Evolutionary conservation across 2,329 filamentous ascomycete genomes (phyloP), one percentile per base, ranked within the genome.

Genomic region (Diaporthe destruens): DNA sequence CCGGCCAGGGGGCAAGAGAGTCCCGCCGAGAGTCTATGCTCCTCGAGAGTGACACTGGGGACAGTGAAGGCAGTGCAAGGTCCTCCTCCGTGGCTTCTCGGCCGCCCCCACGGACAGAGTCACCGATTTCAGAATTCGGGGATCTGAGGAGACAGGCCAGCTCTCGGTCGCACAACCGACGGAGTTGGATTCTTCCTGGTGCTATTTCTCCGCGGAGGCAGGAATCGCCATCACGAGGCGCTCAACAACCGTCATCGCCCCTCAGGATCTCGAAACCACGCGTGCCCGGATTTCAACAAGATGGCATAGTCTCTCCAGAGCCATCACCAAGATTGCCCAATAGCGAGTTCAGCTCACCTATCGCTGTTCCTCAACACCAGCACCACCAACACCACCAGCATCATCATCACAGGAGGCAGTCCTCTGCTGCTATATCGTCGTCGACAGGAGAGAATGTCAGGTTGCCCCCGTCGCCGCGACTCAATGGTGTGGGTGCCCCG

Each of bases 31-130:
- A 91, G 4, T 95, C 95, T 0, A 87, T 96, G 75, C 88, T 95
- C 63, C 88, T 94, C 42, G 96, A 98, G 77, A 95, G 94, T 75
- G 96, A 99, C 80, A 85, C 90, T 25, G 92, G 91, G 14, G 94
- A 94, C 70, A 98, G 95, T 78, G 96, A 99, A 79, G 94, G 93
- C 70, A 98, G 95, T 80, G 88, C 95, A 69, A 90, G 93, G 55
- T 98, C 96, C 0, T 90, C 90, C 2, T 97, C 95, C 0, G 85
- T 93, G 5, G 85, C 94, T 65, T 92, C 94, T 5, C 88, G 91
- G 14, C 84, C 85, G 44, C 90, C 90, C 14, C 86, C 91, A 57
- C 89, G 95, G 75, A 95, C 94, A 0, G 95, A 98, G 74, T 99
- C 96, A 0, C 96, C 96, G 2, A 92, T 94, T 25, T 97, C 95